These are phyloP conservation scores for Chytridium lagenaria DNA, from an alignment of 371 early-diverging fungal genomes.

Conservation along the genomic window DNA sequence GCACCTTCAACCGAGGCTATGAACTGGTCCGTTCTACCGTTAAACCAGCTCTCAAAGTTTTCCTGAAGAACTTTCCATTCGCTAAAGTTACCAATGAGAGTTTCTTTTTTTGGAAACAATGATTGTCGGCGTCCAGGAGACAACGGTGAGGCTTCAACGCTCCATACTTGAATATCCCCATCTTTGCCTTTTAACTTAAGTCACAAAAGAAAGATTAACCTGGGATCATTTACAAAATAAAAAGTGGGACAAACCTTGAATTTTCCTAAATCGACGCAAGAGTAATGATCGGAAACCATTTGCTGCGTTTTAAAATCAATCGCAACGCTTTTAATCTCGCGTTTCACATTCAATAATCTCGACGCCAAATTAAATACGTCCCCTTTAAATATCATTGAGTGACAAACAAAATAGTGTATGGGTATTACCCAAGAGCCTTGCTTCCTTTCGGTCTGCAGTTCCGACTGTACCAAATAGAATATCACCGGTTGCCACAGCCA, in stretches of 20 bases:
- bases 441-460: neutral
- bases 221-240: neutral
- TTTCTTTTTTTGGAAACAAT: neutral
- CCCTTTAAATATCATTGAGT: neutral
- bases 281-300: no score
- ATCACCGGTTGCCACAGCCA: constrained; percentile 13
- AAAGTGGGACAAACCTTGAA: neutral
- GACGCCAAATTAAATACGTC: neutral
- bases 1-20: neutral
- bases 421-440: neutral
- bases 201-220: neutral
- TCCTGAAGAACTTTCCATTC: neutral
- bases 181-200: neutral
- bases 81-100: neutral
- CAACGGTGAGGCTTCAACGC: neutral
- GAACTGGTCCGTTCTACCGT: neutral
- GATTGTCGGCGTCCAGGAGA: neutral
- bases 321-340: no score
- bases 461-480: constrained; percentile 19
- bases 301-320: no score
- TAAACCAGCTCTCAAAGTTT: neutral
- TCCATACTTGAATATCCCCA: neutral
- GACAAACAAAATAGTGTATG: no score
- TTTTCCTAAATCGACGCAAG: neutral
- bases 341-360: no score